phyloP scores from a whole-genome alignment of 805 yeast species.

The Ogataea degrootiae region DNA sequence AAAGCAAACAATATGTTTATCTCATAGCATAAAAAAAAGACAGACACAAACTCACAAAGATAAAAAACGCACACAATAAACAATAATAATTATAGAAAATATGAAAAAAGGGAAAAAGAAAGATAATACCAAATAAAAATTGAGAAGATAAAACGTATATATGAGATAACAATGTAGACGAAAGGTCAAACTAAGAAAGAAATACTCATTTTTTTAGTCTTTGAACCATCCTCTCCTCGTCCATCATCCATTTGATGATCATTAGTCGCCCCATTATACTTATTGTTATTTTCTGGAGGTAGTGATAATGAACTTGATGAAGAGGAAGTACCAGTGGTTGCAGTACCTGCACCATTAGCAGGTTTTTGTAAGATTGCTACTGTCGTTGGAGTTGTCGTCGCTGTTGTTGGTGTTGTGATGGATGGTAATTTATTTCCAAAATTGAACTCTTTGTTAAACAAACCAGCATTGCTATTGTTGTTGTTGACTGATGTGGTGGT shows the following conservation, averaged over 20 bases:
- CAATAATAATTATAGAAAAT: too few relatives aligned
- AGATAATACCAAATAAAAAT: neutral
- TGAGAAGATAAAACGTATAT: neutral
- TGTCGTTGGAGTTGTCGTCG: neutral
- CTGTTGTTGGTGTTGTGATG: neutral
- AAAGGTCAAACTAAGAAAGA: conserved; percentile 17
- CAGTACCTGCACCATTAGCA: neutral
- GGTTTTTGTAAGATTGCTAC: neutral
- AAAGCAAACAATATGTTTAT: too few relatives aligned
- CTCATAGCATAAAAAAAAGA: too few relatives aligned
- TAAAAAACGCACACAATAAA: too few relatives aligned
- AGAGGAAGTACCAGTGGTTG: neutral
- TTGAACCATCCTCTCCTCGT: conserved; percentile 1
- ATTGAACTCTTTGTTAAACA: conserved; percentile 27
- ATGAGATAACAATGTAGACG: neutral
- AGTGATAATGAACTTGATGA: neutral
- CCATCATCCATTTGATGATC: conserved; percentile 1
- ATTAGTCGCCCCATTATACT: neutral
- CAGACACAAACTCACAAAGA: too few relatives aligned
- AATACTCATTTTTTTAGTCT: conserved; percentile 23
- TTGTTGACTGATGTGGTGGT: conserved; percentile 1
- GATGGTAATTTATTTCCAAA: conserved; percentile 5
- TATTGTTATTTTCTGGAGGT: neutral
- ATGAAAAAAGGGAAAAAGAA: neutral
- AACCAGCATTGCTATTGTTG: conserved; percentile 10